These are phyloP conservation scores for Aeschynomene evenia DNA, from an alignment of 306 rosid genomes.

Conservation along the genomic window DNA sequence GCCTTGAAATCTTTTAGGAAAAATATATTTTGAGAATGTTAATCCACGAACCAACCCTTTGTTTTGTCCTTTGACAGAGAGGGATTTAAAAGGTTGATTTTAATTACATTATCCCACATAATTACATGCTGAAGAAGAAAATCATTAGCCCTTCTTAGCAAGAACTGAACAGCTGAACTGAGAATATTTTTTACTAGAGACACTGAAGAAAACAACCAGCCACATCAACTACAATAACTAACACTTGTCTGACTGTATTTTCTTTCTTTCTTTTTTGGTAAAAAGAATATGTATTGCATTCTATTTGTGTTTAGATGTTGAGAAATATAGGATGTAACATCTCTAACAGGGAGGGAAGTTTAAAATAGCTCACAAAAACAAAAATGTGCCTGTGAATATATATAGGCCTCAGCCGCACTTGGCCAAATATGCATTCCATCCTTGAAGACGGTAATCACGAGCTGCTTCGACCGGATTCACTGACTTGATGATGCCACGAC, in stretches of 20 bases:
- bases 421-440: constrained; percentile 80
- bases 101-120: neutral
- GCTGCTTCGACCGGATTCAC: constrained; percentile 63
- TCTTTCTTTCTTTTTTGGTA: neutral
- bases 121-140: neutral
- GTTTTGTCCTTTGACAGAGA: neutral
- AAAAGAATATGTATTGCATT: neutral
- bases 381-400: neutral
- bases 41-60: no score
- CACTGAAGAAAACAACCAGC: neutral
- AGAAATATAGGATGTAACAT: neutral
- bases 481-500: constrained; percentile 87
- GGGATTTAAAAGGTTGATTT: neutral
- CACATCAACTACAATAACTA: neutral
- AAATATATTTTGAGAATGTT: no score
- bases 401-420: constrained; percentile 42
- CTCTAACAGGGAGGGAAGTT: neutral
- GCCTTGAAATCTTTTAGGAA: no score
- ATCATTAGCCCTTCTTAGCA: neutral
- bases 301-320: neutral
- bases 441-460: constrained; percentile 68
- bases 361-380: neutral
- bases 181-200: neutral
- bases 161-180: constrained; percentile 1
- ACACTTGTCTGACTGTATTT: no score